Base-by-base conservation (phyloP, 192 early-diverging fungal species). In the Rhizophlyctis rosea region DNA sequence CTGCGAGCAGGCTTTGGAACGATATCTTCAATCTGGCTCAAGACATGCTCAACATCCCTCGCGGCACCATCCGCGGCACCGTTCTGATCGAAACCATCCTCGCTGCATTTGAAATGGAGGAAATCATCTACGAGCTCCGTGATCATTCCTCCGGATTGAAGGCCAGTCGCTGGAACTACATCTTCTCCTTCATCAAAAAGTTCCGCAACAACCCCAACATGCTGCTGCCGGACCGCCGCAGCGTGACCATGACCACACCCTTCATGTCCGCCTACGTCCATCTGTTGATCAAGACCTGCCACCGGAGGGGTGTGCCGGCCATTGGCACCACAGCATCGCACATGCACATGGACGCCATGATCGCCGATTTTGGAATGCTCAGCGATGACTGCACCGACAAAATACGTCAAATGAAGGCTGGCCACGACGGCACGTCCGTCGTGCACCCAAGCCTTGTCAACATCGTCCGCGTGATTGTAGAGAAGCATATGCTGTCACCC, bases 111-210 rank as follows among this genome's bases (percentile, higher is more conserved):
- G 93, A 98, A 79, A 98, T 98, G 96, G 96, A 98, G 65, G 96
- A 98, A 79, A 95, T 98, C 72, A 98, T 98, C 78, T 98, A 92
- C 70, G 96, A 98, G 85, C 83, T 98, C 50, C 93, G 96, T 75
- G 89, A 98, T 28, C 96, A 98, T 84, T 98, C 96, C 34, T 87
- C 94, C n/a, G 96, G 96, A 4, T 84, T 98, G 49, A 98, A 98
- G 91, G 96, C 94, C 82, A 94, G 96, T 50, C 87, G 96, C 50
- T 98, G 96, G 96, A 94, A 98, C 81, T 98, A 98, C 82, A 98
- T 98, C 78, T 98, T 98, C 77, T 92, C 90, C 7, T 88, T 92
- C 68, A 98, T 98, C 85, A 98, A 98, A 81, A 92, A 93, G 83
- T 87, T 98, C 84, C 88, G 92, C 50, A 83, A 90, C 75, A 79